Evolutionary conservation across 2,329 filamentous ascomycete species (phyloP).

Genomic region (Botrytis fabae): DNA sequence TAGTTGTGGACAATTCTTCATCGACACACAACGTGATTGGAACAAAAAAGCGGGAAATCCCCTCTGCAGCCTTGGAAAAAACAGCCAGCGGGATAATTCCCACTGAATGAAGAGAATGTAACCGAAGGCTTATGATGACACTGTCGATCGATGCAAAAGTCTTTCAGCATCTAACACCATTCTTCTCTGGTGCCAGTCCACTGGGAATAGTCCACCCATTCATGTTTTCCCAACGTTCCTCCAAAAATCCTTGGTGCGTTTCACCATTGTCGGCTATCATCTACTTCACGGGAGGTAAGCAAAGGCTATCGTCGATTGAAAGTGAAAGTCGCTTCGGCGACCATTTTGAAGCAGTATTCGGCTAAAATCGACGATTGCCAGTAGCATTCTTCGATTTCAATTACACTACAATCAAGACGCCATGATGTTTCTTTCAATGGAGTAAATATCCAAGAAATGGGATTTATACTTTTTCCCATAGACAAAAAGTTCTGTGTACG

Average conservation of each 20-base stretch:
- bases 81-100: neutral
- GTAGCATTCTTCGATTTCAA: too few relatives aligned
- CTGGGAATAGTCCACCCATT: neutral
- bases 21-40: neutral
- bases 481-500: neutral
- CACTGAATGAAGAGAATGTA: neutral
- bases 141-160: neutral
- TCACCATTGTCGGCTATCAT: neutral
- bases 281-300: neutral
- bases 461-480: neutral
- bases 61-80: neutral
- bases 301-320: neutral
- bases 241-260: neutral
- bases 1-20: neutral
- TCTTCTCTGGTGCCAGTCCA: neutral
- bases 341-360: neutral
- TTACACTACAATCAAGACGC: neutral
- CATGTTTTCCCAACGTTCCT: neutral
- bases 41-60: too few relatives aligned
- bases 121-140: neutral
- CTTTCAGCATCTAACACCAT: neutral
- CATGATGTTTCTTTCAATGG: neutral
- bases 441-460: neutral
- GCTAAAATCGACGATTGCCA: neutral
- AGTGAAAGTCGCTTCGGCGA: neutral